Evolutionary conservation across 2,329 filamentous ascomycete genomes (phyloP), one percentile per base, ranked within the genome.

Genomic region (Curvularia lunata): DNA sequence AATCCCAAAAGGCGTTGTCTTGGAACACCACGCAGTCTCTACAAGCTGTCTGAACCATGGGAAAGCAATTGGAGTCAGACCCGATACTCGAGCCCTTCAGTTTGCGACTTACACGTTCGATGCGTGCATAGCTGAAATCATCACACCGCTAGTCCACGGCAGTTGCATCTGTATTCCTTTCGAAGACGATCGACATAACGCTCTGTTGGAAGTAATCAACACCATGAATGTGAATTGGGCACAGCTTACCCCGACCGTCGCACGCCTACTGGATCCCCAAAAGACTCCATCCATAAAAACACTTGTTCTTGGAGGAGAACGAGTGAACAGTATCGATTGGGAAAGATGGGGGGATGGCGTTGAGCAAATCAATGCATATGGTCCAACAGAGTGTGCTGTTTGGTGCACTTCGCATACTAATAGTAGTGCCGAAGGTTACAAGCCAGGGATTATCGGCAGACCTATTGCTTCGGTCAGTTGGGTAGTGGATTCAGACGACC

Each of bases 1-100:
- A 48, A 79, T 78, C 42, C 83, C 84, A 0, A 85, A 85, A 52
- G 86, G 84, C 2, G 82, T 86, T 13, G 83, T 86, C 25, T 83
- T 88, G 54, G 84, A 84, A 8, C 87, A 90, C 64, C 75, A 78
- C 0, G 81, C 84, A 0, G 75, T 89, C n/a, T 32, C 52, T 5
- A 57, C 58, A 2, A 37, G 19, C 23, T 18, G 25, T 10, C 21
- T 38, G 2, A 38, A 1, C 5, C 48, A 47, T 32, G 48, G 41
- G n/a, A 25, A 8, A 25, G 34, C 19, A 4, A n/a, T 52, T 1
- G 13, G 27, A 16, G 10, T 47, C 40, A 28, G 10, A 48, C 58
- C 6, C 5, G n/a, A 27, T 16, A 30, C 48, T 7, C 30, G 51
- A 23, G 32, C 34, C 10, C n/a, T 48, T n/a, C 34, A 55, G 6